Percentiles rank a stretch among this genome's conserved stretches.
phyloP scores from a whole-genome alignment of 257 asterid species.

The Vinca minor region DNA sequence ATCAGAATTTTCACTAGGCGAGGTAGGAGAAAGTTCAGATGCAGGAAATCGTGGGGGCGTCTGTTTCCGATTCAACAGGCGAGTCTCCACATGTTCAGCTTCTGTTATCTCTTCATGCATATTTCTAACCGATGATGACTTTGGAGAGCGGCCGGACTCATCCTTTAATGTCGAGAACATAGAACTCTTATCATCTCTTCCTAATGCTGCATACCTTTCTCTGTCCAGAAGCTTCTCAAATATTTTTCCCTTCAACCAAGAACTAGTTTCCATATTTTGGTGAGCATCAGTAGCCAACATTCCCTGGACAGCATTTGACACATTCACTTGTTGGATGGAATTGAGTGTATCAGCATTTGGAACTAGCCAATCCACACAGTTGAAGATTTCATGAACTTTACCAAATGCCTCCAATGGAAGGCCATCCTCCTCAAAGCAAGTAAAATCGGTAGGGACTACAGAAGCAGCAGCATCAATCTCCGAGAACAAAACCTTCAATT shows the following conservation, averaged over 20 bases:
- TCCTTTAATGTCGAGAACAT: conserved; percentile 22
- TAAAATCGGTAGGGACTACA: conserved; percentile 45
- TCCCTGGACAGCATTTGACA: conserved; percentile 34
- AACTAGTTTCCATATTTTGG: conserved; percentile 13
- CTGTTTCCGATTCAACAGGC: conserved; percentile 18
- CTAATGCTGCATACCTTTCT: conserved; percentile 30
- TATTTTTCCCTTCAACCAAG: conserved; percentile 12
- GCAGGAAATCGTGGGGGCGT: conserved; percentile 16
- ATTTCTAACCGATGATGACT: conserved; percentile 25
- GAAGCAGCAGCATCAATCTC: conserved; percentile 77
- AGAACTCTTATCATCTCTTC: conserved; percentile 27
- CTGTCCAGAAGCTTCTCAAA: conserved; percentile 32
- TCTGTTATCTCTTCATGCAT: conserved; percentile 23
- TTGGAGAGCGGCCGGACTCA: conserved; percentile 23
- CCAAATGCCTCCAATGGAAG: conserved; percentile 95
- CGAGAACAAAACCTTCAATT: conserved; percentile 77
- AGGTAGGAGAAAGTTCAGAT: conserved; percentile 17
- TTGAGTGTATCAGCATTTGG: conserved; percentile 61
- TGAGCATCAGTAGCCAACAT: conserved; percentile 30
- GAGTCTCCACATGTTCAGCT: conserved; percentile 21
- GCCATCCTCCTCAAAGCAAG: conserved; percentile 90
- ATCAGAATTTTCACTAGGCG: conserved; percentile 3
- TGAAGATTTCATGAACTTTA: conserved; percentile 79
- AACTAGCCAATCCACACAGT: conserved; percentile 74
- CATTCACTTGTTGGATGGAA: conserved; percentile 47